Evolutionary conservation across 2,329 filamentous ascomycete species (phyloP), one percentile per base, ranked within the genome.

Genomic region (Cercospora berteroae): DNA sequence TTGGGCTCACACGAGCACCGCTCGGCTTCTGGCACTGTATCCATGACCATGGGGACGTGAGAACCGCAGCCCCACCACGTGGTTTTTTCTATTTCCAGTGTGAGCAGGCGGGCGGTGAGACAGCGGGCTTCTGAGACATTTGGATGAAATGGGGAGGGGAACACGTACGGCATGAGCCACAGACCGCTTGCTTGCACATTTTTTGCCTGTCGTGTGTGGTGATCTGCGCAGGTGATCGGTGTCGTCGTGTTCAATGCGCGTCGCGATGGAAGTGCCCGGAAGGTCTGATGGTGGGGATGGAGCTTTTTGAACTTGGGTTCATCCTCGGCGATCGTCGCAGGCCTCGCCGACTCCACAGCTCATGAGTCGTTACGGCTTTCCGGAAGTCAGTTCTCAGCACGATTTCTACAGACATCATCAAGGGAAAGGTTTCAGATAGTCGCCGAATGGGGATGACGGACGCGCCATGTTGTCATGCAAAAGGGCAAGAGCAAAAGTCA

Each of bases 111-210:
- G n/a, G 5, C n/a, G 16, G 29, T 33, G 9, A 27, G 25, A 31
- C 23, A 16, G 31, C 25, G 10, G 29, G 31, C n/a, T 27, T 18
- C 27, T 10, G 48, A 55, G 48, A 55, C 23, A 55, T 55, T 55
- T 1, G 31, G 8, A n/a, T n/a, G n/a, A n/a, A n/a, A n/a, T n/a
- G n/a, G 13, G 29, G 23, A 8, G n/a, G 52, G 25, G 20, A 29
- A 36, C 27, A 50, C 60, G 16, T 52, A 62, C 60, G 48, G 81
- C 89, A 91, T 61, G 81, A 85, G 69, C 80, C 80, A 79, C 89
- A 91, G 67, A 80, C 84, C 25, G 86, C 85, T 78, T 86, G 86
- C 79, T 84, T 88, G 78, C 89, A 91, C 89, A 91, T 91, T 27
- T 69, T 69, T 74, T 42, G 39, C 50, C 48, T 27, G 48, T 55